Base-by-base conservation (phyloP, 2,329 filamentous ascomycete species). In the Arthroderma sp. region DNA sequence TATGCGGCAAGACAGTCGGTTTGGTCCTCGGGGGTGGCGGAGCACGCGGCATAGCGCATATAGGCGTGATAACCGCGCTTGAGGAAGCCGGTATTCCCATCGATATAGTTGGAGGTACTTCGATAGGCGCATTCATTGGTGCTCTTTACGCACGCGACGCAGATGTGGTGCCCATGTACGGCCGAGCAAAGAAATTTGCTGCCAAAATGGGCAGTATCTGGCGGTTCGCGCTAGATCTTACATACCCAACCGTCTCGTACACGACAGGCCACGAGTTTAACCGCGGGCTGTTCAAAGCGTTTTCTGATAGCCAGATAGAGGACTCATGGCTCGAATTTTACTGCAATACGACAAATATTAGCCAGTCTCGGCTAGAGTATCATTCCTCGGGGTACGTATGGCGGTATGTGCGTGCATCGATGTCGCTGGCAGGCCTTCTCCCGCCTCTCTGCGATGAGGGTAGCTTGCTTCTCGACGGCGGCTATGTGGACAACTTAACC, bases 261-360 rank as follows among this genome's bases (percentile, higher is more conserved):
- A 98, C 94, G 0, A 98, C 93, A 0, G 93, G 93, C 0, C 93
- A 98, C 68, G 93, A 98, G 67, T 98, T 98, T 80, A 98, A 98
- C 66, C 87, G 93, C 5, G 93, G 93, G 41, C 96, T 98, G 62
- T 98, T 96, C 81, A 98, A 98, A 72, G 90, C 91, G 0, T 96
- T 98, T 69, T 93, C 91, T 13, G 89, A 96, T 66, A 88, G 88
- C 8, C 93, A 97, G 68, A 97, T 98, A 58, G 93, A 98, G 73
- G 93, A 98, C 70, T 98, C 97, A 67, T 98, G 93, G 93, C 81
- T 98, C 9, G 90, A 95, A 64, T 98, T 89, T 70, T 98, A 98
- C 74, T 98, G 94, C 79, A 98, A 98, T 73, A 97, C 93, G 0
- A 98, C 94, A 38, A 98, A 97, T 71, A 97, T 98, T 73, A 94